phyloP scores from a whole-genome alignment of 148 eudicot species.

The Fallopia convolvulus region DNA sequence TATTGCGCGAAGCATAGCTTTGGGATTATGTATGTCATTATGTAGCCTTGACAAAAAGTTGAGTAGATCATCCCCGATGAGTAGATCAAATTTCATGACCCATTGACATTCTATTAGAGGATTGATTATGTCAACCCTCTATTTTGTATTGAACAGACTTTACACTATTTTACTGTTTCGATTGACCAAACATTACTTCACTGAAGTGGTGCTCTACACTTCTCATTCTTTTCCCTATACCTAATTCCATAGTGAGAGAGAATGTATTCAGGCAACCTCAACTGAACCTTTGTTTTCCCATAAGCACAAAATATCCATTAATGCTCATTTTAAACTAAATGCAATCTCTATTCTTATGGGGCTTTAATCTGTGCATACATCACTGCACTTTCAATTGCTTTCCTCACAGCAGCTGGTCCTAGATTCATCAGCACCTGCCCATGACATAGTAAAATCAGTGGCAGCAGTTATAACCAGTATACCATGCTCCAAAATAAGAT shows the following conservation, averaged over 20 bases:
- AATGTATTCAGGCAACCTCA: not conserved
- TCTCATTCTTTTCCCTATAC: no score
- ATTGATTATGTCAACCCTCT: no score
- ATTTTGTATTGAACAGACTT: no score
- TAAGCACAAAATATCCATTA: not conserved
- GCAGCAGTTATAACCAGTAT: not conserved
- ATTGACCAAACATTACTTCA: no score
- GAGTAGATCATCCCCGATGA: constrained; percentile 66
- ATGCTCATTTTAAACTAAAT: not conserved
- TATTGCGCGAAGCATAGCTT: constrained; percentile 94
- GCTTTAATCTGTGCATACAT: constrained; percentile 4
- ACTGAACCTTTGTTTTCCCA: not conserved
- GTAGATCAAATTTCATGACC: constrained; percentile 27
- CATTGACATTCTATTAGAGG: no score
- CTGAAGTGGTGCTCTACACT: no score
- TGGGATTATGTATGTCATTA: constrained; percentile 78
- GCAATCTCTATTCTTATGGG: not conserved
- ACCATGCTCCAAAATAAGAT: not conserved
- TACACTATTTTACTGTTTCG: no score
- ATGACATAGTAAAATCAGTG: not conserved
- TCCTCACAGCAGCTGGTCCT: constrained; percentile 31
- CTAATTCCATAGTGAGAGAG: no score
- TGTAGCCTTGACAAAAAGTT: constrained; percentile 57
- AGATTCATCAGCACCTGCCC: constrained; percentile 30
- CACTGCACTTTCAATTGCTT: constrained; percentile 22